Conservation (phyloP, 73 alveolate genomes). For the Halteria grandinella region DNA sequence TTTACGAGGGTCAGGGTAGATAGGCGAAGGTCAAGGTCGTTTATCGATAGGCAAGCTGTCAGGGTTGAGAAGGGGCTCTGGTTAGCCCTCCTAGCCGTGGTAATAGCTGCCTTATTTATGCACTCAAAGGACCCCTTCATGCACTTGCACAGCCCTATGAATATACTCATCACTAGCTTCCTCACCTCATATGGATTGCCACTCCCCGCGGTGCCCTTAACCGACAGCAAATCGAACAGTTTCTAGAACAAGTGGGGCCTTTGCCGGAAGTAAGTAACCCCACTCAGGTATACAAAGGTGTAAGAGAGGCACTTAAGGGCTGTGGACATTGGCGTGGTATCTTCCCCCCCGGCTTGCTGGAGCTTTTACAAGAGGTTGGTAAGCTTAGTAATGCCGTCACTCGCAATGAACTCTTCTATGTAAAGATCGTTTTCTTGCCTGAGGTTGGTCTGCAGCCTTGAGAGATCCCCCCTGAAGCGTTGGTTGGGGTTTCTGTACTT, state of each 20-base stretch:
- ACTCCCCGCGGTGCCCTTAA: no score
- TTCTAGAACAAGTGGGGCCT: conserved; percentile 49
- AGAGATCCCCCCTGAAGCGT: neutral
- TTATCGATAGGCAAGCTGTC: conserved; percentile 1
- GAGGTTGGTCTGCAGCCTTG: neutral
- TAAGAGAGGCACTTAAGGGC: conserved; percentile 7
- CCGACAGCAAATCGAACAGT: conserved; percentile 10
- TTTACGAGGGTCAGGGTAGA: conserved; percentile 46
- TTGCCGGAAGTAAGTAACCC: conserved; percentile 39
- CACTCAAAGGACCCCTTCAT: conserved; percentile 51
- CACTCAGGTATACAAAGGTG: conserved; percentile 49
- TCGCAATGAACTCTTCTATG: conserved; percentile 54
- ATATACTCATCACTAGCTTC: conserved; percentile 47
- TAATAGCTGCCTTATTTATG: conserved; percentile 59
- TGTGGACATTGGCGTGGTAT: neutral
- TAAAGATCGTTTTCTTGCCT: conserved; percentile 33
- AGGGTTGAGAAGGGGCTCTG: conserved; percentile 48
- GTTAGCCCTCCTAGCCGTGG: conserved; percentile 22
- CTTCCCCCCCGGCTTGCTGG: neutral
- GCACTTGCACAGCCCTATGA: conserved; percentile 36
- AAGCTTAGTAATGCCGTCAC: conserved; percentile 54
- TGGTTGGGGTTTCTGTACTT: neutral
- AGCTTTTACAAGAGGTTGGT: conserved; percentile 12
- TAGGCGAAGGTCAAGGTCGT: conserved; percentile 39
- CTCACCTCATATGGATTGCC: no score